Evolutionary conservation across 371 early-diverging fungal species (phyloP).

Genomic region (Quaeritorhiza haematococci): DNA sequence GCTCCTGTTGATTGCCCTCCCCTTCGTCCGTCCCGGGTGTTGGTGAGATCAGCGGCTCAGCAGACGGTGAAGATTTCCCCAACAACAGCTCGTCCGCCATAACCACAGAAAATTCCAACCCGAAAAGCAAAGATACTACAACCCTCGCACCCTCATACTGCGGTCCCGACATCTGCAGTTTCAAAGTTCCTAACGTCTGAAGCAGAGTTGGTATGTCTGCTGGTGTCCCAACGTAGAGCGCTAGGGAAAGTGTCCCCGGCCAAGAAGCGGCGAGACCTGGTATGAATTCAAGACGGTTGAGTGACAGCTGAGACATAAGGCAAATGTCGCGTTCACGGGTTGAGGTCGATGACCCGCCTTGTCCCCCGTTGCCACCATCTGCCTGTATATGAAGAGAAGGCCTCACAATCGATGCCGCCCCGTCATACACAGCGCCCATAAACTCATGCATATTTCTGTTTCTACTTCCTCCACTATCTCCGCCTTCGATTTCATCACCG

Average conservation of each 20-base stretch:
- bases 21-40: not conserved
- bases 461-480: not conserved
- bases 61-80: too few relatives aligned
- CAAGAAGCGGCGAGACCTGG: slow-evolving; percentile 6
- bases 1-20: not conserved
- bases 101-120: slow-evolving; percentile 14
- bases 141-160: slow-evolving; percentile 1
- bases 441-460: too few relatives aligned
- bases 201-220: not conserved
- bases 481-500: not conserved
- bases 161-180: not conserved
- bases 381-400: slow-evolving; percentile 14
- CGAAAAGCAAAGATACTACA: slow-evolving; percentile 16
- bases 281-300: slow-evolving; percentile 4
- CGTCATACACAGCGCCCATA: not conserved
- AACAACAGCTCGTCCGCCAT: too few relatives aligned
- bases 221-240: slow-evolving; percentile 14
- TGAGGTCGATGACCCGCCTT: not conserved
- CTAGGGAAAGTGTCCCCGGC: slow-evolving; percentile 18
- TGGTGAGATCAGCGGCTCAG: too few relatives aligned
- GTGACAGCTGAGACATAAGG: not conserved
- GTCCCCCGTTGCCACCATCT: slow-evolving; percentile 13
- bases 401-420: not conserved
- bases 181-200: not conserved
- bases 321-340: not conserved